These are phyloP conservation scores for Silene uniflora DNA, from an alignment of 148 eudicot species.

Conservation along the genomic window DNA sequence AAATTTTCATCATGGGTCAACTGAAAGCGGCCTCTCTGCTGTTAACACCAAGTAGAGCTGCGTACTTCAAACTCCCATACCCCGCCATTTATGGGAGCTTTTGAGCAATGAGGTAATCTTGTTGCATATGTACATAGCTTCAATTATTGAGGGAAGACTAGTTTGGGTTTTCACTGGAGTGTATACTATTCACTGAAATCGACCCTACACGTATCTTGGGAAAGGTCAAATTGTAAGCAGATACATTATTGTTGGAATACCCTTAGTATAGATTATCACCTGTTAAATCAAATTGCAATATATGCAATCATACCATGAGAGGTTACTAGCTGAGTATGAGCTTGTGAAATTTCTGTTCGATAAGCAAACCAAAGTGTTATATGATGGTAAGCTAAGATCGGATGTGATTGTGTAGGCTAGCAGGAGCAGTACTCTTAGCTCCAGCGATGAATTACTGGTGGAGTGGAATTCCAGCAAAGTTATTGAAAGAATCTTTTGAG, in stretches of 20 bases:
- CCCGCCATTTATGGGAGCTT: background rate
- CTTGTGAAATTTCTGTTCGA: background rate
- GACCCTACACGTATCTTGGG: background rate
- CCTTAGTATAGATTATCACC: background rate
- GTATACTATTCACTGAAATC: background rate
- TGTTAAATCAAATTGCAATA: background rate
- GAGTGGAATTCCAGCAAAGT: conserved; percentile 42
- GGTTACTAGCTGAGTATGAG: background rate
- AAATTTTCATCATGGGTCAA: background rate
- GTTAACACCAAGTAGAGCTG: background rate
- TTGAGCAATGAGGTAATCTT: background rate
- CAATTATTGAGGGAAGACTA: background rate
- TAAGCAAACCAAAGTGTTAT: background rate
- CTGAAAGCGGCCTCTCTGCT: background rate
- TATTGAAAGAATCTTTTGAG: conserved; percentile 36
- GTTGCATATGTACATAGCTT: background rate
- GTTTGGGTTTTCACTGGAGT: background rate
- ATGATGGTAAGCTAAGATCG: background rate
- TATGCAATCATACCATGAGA: background rate
- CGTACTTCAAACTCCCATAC: background rate
- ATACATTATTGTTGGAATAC: background rate
- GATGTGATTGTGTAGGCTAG: conserved; percentile 32
- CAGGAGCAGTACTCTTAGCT: conserved; percentile 46
- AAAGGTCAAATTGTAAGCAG: no score
- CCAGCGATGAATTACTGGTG: conserved; percentile 70